Conservation (phyloP, 768 basidiomycete species). For the Kondoa malvinella region DNA sequence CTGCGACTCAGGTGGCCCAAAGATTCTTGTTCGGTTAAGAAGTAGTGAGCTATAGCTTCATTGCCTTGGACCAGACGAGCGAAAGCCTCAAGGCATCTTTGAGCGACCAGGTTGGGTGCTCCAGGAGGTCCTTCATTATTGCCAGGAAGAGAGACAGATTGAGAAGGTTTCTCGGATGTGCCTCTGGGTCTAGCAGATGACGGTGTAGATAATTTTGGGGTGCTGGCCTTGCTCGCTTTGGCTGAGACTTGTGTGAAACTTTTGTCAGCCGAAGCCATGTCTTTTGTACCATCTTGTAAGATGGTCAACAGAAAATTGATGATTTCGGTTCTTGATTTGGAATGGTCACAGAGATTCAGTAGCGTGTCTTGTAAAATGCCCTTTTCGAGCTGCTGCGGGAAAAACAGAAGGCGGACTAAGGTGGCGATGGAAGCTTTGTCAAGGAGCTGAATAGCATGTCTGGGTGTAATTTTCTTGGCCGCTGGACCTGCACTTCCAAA, state of each 20-base stretch:
- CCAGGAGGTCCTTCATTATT: conserved; percentile 38
- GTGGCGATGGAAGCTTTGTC: conserved; percentile 77
- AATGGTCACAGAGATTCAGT: conserved; percentile 88
- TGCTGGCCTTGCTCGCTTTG: conserved; percentile 36
- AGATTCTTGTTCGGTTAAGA: conserved; percentile 87
- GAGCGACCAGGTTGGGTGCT: conserved; percentile 80
- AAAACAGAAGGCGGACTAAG: conserved; percentile 82
- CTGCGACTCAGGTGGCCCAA: conserved; percentile 45
- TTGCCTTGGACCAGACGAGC: conserved; percentile 73
- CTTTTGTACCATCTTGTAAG: conserved; percentile 84
- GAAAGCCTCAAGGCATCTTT: conserved; percentile 81
- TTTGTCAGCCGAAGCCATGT: conserved; percentile 71
- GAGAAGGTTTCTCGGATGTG: conserved; percentile 37
- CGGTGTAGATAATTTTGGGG: conserved; percentile 18
- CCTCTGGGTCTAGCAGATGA: not conserved
- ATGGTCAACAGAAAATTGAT: conserved; percentile 89
- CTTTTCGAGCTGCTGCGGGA: conserved; percentile 79
- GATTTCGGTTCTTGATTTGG: conserved; percentile 72
- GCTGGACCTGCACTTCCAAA: not conserved
- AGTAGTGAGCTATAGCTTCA: conserved; percentile 70
- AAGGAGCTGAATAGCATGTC: conserved; percentile 82
- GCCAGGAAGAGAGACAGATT: conserved; percentile 33
- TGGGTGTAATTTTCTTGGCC: conserved; percentile 31
- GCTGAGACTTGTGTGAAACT: conserved; percentile 84
- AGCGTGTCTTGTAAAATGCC: conserved; percentile 71